Conservation (phyloP, 2,329 filamentous ascomycete species). For the Sporothrix inflata region DNA sequence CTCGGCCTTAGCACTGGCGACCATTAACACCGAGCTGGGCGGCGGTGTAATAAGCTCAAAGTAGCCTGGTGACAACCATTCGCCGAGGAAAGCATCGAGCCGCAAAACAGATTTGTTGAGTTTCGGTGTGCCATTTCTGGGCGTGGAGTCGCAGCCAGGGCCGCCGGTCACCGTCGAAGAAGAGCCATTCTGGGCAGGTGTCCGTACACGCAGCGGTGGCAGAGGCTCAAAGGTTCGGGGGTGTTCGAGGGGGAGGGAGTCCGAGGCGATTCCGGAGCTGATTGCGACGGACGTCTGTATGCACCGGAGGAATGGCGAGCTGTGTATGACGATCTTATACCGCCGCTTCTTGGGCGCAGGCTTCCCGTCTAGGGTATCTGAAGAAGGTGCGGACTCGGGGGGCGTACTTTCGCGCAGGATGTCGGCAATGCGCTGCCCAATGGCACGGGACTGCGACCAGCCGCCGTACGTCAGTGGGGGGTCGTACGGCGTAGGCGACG, state of each 20-base stretch:
- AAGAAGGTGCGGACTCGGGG: constrained; percentile 38
- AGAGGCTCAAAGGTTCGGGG: constrained; percentile 24
- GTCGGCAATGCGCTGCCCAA: constrained; percentile 82
- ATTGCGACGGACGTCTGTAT: constrained; percentile 90
- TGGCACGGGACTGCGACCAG: constrained; percentile 81
- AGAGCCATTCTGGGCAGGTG: not conserved
- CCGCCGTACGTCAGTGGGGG: constrained; percentile 93
- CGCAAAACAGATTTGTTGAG: constrained; percentile 68
- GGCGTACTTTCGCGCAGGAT: constrained; percentile 62
- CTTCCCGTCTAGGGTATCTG: not conserved
- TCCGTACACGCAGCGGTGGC: not conserved
- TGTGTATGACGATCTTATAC: constrained; percentile 84
- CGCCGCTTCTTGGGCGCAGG: constrained; percentile 55
- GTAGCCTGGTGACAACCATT: constrained; percentile 93
- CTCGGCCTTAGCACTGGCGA: constrained; percentile 85
- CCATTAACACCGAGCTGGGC: constrained; percentile 82
- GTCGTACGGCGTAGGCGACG: constrained; percentile 92
- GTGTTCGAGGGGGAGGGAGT: constrained; percentile 41
- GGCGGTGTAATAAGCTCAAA: constrained; percentile 91
- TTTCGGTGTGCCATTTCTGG: not conserved
- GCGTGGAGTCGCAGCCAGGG: not conserved
- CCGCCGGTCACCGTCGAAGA: not conserved
- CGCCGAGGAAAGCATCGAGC: constrained; percentile 89
- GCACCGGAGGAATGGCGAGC: constrained; percentile 91
- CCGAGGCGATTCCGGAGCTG: constrained; percentile 78